phyloP scores from a whole-genome alignment of 164 flowering plant species.

The Vitis riparia region DNA sequence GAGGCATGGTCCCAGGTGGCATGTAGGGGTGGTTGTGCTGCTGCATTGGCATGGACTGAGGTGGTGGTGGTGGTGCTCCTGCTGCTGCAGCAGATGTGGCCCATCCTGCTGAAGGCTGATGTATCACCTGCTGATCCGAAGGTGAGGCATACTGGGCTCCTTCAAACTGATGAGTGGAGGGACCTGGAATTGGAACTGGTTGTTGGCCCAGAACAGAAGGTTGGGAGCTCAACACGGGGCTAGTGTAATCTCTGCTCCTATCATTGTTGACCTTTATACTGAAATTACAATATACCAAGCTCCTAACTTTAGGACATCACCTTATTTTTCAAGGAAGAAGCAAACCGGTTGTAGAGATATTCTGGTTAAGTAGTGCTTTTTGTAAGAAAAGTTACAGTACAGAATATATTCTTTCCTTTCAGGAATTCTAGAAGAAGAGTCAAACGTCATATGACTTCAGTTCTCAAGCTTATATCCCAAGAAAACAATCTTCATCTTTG shows the following conservation, averaged over 20 bases:
- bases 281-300: constrained; percentile 14
- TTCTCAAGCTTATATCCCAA: too few species aligned
- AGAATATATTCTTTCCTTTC: not conserved
- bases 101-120: constrained; percentile 48
- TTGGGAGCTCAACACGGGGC: constrained; percentile 47
- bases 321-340: too few species aligned
- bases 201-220: constrained; percentile 81
- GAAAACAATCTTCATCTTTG: not conserved
- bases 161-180: constrained; percentile 37
- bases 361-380: too few species aligned
- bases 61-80: not conserved
- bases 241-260: constrained; percentile 82
- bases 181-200: constrained; percentile 38
- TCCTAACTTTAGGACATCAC: too few species aligned
- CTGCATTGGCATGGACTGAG: constrained; percentile 47
- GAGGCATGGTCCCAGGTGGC: constrained; percentile 39
- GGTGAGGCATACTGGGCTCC: constrained; percentile 43
- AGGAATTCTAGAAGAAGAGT: too few species aligned
- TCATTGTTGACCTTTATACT: constrained; percentile 97
- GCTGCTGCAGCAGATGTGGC: constrained; percentile 21
- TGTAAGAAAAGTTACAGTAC: not conserved
- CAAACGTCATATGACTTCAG: too few species aligned
- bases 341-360: too few species aligned
- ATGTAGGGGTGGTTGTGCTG: constrained; percentile 45
- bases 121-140: constrained; percentile 27